phyloP scores from a whole-genome alignment of 179 eudicot species.

The Sideroxylon spinosum region DNA sequence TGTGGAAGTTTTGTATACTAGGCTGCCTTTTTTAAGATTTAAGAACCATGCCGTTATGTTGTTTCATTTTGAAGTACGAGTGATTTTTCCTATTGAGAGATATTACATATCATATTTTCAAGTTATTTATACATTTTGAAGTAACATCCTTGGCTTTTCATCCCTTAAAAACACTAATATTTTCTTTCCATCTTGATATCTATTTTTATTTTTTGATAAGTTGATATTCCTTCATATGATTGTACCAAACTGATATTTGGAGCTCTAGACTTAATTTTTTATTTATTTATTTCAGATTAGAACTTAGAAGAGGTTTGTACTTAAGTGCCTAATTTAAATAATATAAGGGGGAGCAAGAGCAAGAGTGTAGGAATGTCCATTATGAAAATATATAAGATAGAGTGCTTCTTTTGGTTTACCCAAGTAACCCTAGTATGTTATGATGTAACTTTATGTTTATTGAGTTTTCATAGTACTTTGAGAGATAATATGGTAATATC shows the following conservation, averaged over 20 bases:
- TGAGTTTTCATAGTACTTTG: no score
- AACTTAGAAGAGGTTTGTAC: not conserved
- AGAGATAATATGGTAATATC: no score
- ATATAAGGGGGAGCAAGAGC: not conserved
- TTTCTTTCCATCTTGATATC: not conserved
- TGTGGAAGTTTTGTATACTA: no score
- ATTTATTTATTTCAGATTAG: not conserved
- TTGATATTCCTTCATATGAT: not conserved
- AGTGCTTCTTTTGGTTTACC: not conserved
- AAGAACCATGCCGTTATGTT: no score
- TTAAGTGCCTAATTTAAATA: not conserved
- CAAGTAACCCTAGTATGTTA: no score
- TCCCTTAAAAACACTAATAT: no score
- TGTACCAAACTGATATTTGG: not conserved
- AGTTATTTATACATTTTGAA: not conserved
- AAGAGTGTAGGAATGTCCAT: not conserved
- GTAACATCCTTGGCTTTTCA: not conserved
- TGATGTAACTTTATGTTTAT: no score
- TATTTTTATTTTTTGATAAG: not conserved
- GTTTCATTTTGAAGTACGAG: no score
- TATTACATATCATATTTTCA: not conserved
- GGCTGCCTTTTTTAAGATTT: no score
- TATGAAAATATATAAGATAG: not conserved
- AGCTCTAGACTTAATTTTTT: not conserved
- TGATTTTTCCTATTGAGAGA: no score